Percentiles rank a stretch among this genome's conserved stretches.
Evolutionary conservation across 2,329 filamentous ascomycete genomes (phyloP).

Genomic region (Apiospora rasikravindrae): DNA sequence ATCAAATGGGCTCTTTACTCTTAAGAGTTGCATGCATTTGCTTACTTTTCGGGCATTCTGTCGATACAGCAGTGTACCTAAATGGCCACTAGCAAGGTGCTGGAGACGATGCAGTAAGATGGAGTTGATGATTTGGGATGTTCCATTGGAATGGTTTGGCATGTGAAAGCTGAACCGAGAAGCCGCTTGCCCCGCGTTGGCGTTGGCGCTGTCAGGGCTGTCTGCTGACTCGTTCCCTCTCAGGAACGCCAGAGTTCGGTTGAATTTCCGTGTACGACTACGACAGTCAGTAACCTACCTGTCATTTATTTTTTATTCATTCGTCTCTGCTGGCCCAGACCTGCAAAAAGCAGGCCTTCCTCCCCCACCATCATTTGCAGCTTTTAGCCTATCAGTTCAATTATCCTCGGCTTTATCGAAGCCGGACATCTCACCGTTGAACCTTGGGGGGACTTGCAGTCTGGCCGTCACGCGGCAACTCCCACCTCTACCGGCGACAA

Average conservation of each 20-base stretch:
- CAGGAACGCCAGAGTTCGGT: background rate
- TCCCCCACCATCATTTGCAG: background rate
- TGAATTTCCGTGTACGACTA: constrained; percentile 12
- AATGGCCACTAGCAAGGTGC: background rate
- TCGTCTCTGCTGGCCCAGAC: background rate
- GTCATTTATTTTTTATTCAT: constrained; percentile 31
- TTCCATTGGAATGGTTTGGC: background rate
- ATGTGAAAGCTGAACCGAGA: constrained; percentile 9
- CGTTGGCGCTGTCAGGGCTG: constrained; percentile 10
- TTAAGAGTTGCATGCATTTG: too few relatives aligned
- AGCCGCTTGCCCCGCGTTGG: background rate
- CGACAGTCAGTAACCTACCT: constrained; percentile 17
- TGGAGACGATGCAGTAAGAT: background rate
- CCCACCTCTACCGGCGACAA: background rate
- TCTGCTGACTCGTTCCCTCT: background rate
- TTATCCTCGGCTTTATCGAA: background rate
- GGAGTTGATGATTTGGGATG: background rate
- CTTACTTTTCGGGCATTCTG: too few relatives aligned
- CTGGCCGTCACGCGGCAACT: background rate
- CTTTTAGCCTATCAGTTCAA: background rate
- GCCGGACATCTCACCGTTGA: background rate
- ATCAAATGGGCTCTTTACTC: too few relatives aligned
- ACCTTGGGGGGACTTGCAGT: background rate
- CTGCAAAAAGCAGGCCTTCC: background rate
- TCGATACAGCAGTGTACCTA: too few relatives aligned